Conservation (phyloP, 768 basidiomycete species). For the Tricholoma matsutake region DNA sequence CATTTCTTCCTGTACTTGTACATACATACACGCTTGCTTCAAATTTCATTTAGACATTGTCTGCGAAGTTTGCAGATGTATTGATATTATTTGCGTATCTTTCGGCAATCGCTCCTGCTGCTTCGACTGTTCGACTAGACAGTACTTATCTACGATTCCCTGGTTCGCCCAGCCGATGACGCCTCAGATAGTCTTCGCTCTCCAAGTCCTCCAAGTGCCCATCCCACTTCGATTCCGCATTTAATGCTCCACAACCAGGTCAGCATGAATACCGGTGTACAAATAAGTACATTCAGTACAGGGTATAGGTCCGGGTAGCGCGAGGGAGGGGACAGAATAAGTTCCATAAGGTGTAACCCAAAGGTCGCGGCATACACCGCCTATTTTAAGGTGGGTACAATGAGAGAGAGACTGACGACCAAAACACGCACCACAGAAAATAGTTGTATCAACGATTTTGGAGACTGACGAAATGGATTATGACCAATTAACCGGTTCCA, state of each 20-base stretch:
- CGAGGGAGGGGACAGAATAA: constrained; percentile 56
- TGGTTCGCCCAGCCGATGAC: too few species aligned
- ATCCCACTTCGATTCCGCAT: constrained; percentile 72
- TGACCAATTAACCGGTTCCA: constrained; percentile 88
- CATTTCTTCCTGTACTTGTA: too few species aligned
- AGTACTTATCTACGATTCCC: too few species aligned
- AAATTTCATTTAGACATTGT: too few species aligned
- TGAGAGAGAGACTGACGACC: constrained; percentile 14
- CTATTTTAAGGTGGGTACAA: constrained; percentile 26
- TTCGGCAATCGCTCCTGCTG: too few species aligned
- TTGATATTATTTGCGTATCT: too few species aligned
- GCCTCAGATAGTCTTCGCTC: constrained; percentile 4
- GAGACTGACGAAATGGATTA: constrained; percentile 52
- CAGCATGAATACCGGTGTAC: constrained; percentile 75
- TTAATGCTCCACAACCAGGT: constrained; percentile 91
- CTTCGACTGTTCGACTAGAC: too few species aligned
- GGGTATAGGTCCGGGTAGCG: constrained; percentile 85
- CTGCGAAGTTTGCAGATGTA: too few species aligned
- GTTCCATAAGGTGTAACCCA: constrained; percentile 62
- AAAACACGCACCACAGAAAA: constrained; percentile 48
- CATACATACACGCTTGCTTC: too few species aligned
- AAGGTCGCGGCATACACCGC: constrained; percentile 53
- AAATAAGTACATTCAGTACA: constrained; percentile 80
- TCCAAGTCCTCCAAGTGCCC: constrained; percentile 67
- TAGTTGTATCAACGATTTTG: constrained; percentile 48